Evolutionary conservation across 305 asterid genomes (phyloP).

Genomic region (Euphrasia arctica): DNA sequence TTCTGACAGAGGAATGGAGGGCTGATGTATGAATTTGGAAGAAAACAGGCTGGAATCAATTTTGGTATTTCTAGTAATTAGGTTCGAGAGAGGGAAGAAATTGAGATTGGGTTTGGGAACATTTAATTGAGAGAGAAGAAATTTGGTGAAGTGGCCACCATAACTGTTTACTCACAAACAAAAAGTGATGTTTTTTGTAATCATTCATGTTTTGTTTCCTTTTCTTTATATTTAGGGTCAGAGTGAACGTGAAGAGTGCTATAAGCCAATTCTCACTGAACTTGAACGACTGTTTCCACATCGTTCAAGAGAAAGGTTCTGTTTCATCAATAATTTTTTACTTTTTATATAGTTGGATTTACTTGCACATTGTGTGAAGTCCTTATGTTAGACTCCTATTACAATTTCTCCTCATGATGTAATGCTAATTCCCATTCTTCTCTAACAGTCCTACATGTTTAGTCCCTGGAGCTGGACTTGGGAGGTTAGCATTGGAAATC

Average conservation of each 20-base stretch:
- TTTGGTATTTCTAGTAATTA: no score
- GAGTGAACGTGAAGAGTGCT: conserved; percentile 90
- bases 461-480: conserved; percentile 99
- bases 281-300: conserved; percentile 68
- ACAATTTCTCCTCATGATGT: conserved; percentile 7
- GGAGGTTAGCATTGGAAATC: conserved; percentile 93
- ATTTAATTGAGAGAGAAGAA: no score
- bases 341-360: not conserved
- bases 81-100: no score
- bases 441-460: conserved; percentile 66
- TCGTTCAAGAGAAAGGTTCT: conserved; percentile 59
- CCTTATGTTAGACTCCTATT: no score
- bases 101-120: no score
- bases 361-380: no score
- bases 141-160: no score
- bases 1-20: no score
- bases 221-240: conserved; percentile 55
- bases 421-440: conserved; percentile 29
- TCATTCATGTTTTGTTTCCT: not conserved
- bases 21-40: no score
- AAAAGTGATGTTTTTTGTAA: no score
- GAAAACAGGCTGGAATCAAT: no score
- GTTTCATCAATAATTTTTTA: conserved; percentile 10
- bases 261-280: conserved; percentile 83
- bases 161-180: no score